Percentiles rank a stretch among this genome's conserved stretches.
Evolutionary conservation across 345 rosid genomes (phyloP).

Genomic region (Euphorbia peplus): DNA sequence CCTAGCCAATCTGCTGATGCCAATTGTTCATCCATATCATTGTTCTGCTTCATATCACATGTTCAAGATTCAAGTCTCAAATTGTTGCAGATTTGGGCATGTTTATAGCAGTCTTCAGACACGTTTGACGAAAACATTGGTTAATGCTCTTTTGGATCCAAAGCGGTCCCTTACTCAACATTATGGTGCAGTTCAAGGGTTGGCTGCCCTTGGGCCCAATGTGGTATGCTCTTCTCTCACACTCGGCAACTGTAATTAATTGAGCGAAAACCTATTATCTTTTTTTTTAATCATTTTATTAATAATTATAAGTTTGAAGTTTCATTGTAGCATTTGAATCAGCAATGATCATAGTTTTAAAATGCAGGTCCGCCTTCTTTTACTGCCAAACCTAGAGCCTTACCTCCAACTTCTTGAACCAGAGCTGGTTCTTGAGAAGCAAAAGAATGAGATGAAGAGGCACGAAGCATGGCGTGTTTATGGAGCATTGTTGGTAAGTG

Average conservation of each 20-base stretch:
- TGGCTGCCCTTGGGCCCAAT: constrained; percentile 84
- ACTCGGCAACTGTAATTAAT: not conserved
- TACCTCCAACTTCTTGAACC: constrained; percentile 85
- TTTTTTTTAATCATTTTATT: no score
- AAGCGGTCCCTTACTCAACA: constrained; percentile 85
- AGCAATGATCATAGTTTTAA: constrained; percentile 10
- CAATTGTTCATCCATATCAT: not conserved
- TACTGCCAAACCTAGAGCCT: constrained; percentile 75
- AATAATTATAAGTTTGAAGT: not conserved
- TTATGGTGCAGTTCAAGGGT: constrained; percentile 95
- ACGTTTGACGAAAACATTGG: constrained; percentile 81
- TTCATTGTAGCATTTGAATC: constrained; percentile 6
- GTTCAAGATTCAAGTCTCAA: constrained; percentile 10
- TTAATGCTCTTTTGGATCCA: constrained; percentile 86
- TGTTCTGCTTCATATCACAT: constrained; percentile 3
- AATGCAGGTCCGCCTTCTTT: constrained; percentile 67
- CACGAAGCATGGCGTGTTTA: constrained; percentile 93
- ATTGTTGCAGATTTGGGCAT: constrained; percentile 67
- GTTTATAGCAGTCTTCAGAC: constrained; percentile 78
- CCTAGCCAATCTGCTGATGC: not conserved
- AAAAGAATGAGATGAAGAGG: constrained; percentile 83
- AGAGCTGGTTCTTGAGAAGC: constrained; percentile 77
- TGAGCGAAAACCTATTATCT: no score
- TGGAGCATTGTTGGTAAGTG: constrained; percentile 77
- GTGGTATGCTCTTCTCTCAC: constrained; percentile 51